Percentiles rank a stretch among this genome's conserved stretches.
These are phyloP conservation scores for Epichloe uncinata DNA, from an alignment of 2,329 filamentous ascomycete species.

Conservation along the genomic window DNA sequence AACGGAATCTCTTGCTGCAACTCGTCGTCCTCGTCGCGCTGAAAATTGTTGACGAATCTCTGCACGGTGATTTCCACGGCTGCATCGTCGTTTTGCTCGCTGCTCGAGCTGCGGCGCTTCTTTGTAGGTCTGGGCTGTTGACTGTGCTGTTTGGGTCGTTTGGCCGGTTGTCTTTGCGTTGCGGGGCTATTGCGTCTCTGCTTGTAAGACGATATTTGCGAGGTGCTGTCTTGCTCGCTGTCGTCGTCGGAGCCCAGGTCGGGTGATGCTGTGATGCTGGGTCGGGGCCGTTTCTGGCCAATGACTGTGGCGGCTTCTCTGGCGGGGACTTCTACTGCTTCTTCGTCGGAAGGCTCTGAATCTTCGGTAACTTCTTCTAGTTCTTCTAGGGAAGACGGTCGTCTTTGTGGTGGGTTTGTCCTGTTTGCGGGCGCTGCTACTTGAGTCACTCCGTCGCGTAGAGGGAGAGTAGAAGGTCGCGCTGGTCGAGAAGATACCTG, in stretches of 20 bases:
- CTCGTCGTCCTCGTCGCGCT: slow-evolving; percentile 28
- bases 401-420: not conserved
- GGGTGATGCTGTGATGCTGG: slow-evolving; percentile 24
- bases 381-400: not conserved
- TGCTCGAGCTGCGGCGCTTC: slow-evolving; percentile 12
- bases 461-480: not conserved
- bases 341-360: slow-evolving; percentile 14
- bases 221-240: slow-evolving; percentile 9
- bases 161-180: slow-evolving; percentile 25
- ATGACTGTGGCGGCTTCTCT: slow-evolving; percentile 28
- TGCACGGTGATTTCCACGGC: slow-evolving; percentile 45
- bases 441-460: not conserved
- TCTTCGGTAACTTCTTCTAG: not conserved
- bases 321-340: slow-evolving; percentile 31
- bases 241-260: slow-evolving; percentile 26
- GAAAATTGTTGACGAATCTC: slow-evolving; percentile 38
- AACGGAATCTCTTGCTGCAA: slow-evolving; percentile 40
- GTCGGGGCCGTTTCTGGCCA: slow-evolving; percentile 30
- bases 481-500: slow-evolving; percentile 8
- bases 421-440: not conserved
- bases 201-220: not conserved
- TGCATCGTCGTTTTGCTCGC: slow-evolving; percentile 12
- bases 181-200: slow-evolving; percentile 25
- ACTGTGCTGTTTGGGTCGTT: slow-evolving; percentile 2
- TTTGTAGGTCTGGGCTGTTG: slow-evolving; percentile 10